Conservation (phyloP, 345 rosid species). For the Pelargonium nanum region DNA sequence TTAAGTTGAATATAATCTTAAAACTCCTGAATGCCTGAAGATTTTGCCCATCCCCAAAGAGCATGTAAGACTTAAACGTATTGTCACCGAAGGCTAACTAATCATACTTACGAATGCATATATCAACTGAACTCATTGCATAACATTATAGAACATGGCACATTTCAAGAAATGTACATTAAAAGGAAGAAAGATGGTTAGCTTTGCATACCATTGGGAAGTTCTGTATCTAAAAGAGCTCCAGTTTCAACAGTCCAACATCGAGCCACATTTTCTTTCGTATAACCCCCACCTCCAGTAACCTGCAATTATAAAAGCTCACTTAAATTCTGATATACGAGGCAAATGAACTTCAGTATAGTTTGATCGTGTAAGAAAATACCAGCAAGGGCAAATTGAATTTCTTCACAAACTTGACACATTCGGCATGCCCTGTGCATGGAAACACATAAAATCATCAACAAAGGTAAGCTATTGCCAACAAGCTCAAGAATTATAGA, state of each 20-base stretch:
- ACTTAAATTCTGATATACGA: neutral
- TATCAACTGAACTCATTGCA: too few species aligned
- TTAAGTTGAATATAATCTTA: too few species aligned
- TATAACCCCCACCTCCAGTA: conserved; percentile 98
- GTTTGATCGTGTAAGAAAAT: conserved; percentile 14
- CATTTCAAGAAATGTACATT: neutral
- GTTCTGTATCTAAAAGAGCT: conserved; percentile 79
- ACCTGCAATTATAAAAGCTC: conserved; percentile 36
- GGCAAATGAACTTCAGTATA: neutral
- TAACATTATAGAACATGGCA: neutral
- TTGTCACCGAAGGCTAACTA: too few species aligned
- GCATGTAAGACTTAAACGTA: too few species aligned
- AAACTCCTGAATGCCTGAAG: too few species aligned
- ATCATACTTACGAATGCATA: too few species aligned
- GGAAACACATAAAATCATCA: conserved; percentile 7
- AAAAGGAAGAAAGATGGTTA: neutral
- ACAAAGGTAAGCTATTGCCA: neutral
- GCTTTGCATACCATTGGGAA: conserved; percentile 63
- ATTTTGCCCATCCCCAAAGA: too few species aligned
- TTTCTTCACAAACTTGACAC: conserved; percentile 91
- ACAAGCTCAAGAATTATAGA: conserved; percentile 6
- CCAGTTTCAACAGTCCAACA: conserved; percentile 98
- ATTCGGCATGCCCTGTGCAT: conserved; percentile 86
- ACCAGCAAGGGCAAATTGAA: conserved; percentile 87
- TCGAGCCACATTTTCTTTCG: conserved; percentile 95